Evolutionary conservation across 2,329 filamentous ascomycete species (phyloP).

Genomic region (Daldinia eschscholtzii): DNA sequence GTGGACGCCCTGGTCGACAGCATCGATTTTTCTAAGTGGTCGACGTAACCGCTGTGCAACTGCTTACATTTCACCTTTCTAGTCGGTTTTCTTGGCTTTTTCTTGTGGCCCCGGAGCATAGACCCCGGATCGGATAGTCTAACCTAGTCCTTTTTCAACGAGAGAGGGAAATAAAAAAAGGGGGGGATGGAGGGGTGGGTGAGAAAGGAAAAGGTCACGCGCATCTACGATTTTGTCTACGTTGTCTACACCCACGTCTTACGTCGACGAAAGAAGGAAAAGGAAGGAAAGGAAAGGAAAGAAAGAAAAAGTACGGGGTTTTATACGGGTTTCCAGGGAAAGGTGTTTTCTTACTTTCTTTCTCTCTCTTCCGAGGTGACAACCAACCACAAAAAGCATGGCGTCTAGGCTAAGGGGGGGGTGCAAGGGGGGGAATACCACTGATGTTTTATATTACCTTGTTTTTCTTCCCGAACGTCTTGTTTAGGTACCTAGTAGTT

Average conservation of each 20-base stretch:
- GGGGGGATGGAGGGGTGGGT: too few species aligned
- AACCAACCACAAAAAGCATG: constrained; percentile 36
- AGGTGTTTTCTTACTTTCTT: constrained; percentile 4
- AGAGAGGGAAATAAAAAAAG: too few species aligned
- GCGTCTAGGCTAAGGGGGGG: constrained; percentile 53
- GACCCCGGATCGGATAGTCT: not conserved
- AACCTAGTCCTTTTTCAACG: too few species aligned
- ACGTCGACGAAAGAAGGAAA: constrained; percentile 30
- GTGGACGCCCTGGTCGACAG: constrained; percentile 60
- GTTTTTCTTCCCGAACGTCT: constrained; percentile 29
- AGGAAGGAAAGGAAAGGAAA: too few species aligned
- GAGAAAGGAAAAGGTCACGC: constrained; percentile 24
- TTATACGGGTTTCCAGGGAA: constrained; percentile 39
- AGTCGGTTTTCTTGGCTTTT: constrained; percentile 5
- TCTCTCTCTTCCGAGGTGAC: constrained; percentile 39
- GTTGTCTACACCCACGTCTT: not conserved
- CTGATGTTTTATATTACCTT: constrained; percentile 51
- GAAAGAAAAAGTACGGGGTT: not conserved
- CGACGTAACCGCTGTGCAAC: constrained; percentile 48
- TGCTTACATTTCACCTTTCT: not conserved
- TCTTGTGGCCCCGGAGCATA: not conserved
- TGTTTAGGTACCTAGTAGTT: not conserved
- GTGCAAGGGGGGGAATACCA: constrained; percentile 54
- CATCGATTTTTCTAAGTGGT: constrained; percentile 65
- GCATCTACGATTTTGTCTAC: constrained; percentile 29